A percentile compares a stretch with the other conserved stretches of the same genome.
These are phyloP conservation scores for Irineochytrium annulatum DNA, from an alignment of 192 early-diverging fungal genomes.

Conservation along the genomic window DNA sequence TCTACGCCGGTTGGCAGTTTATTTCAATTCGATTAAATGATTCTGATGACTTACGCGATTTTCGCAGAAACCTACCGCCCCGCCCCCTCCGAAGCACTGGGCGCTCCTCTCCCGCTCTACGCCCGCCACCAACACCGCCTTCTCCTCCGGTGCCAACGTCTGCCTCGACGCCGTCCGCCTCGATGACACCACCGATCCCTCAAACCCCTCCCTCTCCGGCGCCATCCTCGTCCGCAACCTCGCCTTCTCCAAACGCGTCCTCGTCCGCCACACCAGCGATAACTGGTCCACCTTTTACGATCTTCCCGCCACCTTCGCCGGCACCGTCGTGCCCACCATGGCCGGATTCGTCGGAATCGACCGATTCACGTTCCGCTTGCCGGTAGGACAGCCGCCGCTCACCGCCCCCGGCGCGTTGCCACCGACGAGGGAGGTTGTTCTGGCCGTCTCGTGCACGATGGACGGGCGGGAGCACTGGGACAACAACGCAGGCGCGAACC, in stretches of 20 bases:
- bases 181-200: conserved; percentile 4
- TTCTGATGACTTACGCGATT: background rate
- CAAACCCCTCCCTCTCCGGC: conserved; percentile 32
- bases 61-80: background rate
- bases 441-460: conserved; percentile 61
- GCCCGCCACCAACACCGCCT: background rate
- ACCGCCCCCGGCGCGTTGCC: no score
- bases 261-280: conserved; percentile 78
- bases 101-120: conserved; percentile 10
- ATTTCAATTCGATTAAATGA: conserved; percentile 1
- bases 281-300: conserved; percentile 75
- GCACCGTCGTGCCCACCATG: conserved; percentile 39
- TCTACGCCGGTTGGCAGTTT: background rate
- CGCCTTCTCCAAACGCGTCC: conserved; percentile 77
- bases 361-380: conserved; percentile 67
- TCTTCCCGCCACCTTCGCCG: conserved; percentile 55
- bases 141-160: background rate
- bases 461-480: conserved; percentile 81
- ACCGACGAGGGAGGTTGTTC: conserved; percentile 16
- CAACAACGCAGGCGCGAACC: conserved; percentile 85
- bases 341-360: conserved; percentile 53
- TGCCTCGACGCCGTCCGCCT: conserved; percentile 13
- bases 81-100: conserved; percentile 5
- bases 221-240: conserved; percentile 78
- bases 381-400: conserved; percentile 41